phyloP scores from a whole-genome alignment of 2,329 filamentous ascomycete species.

The Penicillium sp. region DNA sequence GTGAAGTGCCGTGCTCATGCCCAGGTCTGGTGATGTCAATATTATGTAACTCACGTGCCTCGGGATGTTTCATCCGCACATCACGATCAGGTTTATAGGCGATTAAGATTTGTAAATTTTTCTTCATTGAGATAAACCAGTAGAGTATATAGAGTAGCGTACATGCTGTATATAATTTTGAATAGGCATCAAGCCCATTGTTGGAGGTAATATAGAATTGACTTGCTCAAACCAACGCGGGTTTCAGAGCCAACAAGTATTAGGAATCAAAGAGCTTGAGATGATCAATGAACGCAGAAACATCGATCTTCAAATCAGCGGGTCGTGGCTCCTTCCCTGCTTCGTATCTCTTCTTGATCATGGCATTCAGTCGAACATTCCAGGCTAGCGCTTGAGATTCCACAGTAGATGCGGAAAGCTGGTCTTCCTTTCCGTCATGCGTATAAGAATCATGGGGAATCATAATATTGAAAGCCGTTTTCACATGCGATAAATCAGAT shows the following conservation, averaged over 20 bases:
- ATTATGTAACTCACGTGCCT: not conserved
- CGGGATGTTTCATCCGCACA: not conserved
- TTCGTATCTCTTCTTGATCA: conserved; percentile 13
- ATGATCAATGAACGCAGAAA: conserved; percentile 8
- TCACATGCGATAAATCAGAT: not conserved
- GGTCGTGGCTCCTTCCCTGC: not conserved
- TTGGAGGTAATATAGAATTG: not conserved
- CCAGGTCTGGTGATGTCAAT: not conserved
- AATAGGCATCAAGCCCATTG: not conserved
- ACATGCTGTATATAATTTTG: not conserved
- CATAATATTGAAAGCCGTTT: not conserved
- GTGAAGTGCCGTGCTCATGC: not conserved
- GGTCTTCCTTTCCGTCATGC: not conserved
- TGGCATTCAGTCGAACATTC: conserved; percentile 9
- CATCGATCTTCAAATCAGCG: conserved; percentile 2
- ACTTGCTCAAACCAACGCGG: not conserved
- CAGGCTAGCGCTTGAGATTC: conserved; percentile 6
- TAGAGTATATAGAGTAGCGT: not conserved
- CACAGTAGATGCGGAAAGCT: conserved; percentile 6
- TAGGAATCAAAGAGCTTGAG: not conserved
- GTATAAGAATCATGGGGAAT: conserved; percentile 2
- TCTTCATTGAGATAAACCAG: not conserved
- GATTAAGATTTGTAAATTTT: not conserved
- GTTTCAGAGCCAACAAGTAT: not conserved
- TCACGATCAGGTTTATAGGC: not conserved